Conservation (phyloP, 106 monocot genomes). For the Allium fistulosum region DNA sequence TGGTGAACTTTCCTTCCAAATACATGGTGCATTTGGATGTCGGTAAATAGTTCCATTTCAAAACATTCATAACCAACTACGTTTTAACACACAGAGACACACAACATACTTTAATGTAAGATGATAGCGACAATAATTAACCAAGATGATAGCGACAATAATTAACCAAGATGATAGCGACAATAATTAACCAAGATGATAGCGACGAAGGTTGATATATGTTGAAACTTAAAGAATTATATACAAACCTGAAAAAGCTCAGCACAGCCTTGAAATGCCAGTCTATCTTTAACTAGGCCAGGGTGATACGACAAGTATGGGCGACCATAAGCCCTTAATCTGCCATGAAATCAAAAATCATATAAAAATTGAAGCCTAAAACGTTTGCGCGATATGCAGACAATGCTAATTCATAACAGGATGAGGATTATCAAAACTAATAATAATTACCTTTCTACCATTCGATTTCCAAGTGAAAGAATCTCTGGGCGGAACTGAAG, state of each 20-base stretch:
- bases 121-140: neutral
- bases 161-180: neutral
- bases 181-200: neutral
- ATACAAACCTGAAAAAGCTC: constrained; percentile 77
- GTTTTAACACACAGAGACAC: neutral
- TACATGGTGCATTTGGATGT: no score
- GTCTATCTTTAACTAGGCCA: constrained; percentile 59
- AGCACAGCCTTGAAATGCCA: constrained; percentile 92
- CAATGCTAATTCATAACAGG: neutral
- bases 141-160: neutral
- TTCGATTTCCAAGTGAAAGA: constrained; percentile 57
- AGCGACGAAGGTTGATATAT: neutral
- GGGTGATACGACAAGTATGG: constrained; percentile 81
- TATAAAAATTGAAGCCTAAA: neutral
- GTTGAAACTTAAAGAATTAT: no score
- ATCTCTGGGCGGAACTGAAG: constrained; percentile 85
- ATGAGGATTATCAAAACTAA: neutral
- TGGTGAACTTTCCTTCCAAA: no score
- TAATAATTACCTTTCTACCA: constrained; percentile 54
- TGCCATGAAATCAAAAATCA: constrained; percentile 22
- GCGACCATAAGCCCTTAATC: constrained; percentile 54
- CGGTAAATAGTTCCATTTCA: neutral
- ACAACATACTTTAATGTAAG: neutral
- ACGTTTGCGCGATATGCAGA: neutral
- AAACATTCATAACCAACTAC: neutral